A percentile compares a stretch with the other conserved stretches of the same genome.
Conservation (phyloP, 164 flowering plant species). For the Vitis rupestris region DNA sequence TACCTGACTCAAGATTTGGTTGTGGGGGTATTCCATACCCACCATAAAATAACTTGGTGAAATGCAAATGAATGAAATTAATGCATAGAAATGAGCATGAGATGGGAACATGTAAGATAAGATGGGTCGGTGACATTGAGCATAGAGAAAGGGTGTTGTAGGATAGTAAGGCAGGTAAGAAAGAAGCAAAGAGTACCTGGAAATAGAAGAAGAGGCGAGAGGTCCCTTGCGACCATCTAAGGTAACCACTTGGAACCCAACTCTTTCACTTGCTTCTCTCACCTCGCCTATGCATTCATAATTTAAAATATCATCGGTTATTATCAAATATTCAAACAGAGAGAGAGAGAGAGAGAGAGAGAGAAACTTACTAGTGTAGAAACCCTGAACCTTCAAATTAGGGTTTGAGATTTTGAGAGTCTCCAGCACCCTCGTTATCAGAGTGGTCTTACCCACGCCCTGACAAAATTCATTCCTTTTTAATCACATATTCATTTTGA, state of each 20-base stretch:
- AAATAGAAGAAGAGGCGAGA: slow-evolving; percentile 57
- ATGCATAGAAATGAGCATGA: no score
- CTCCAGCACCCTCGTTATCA: slow-evolving; percentile 63
- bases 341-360: neutral
- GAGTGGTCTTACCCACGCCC: slow-evolving; percentile 87
- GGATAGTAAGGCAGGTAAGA: no score
- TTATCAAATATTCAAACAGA: neutral
- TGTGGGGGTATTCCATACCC: no score
- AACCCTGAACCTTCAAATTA: slow-evolving; percentile 64
- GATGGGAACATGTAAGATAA: neutral
- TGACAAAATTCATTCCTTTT: slow-evolving; percentile 14
- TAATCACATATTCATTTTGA: no score
- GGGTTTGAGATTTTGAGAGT: slow-evolving; percentile 54
- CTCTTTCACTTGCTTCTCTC: slow-evolving; percentile 69
- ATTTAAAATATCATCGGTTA: neutral
- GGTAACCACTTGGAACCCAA: slow-evolving; percentile 86
- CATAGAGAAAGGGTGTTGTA: no score
- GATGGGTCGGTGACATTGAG: no score
- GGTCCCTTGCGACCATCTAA: slow-evolving; percentile 64
- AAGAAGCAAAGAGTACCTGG: slow-evolving; percentile 32
- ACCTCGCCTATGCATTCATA: slow-evolving; percentile 52
- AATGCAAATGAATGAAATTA: neutral
- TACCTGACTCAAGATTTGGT: no score
- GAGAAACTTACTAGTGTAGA: slow-evolving; percentile 61
- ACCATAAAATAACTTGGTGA: no score